These are phyloP conservation scores for Kappamyces sp. DNA, from an alignment of 192 early-diverging fungal genomes.

Conservation along the genomic window DNA sequence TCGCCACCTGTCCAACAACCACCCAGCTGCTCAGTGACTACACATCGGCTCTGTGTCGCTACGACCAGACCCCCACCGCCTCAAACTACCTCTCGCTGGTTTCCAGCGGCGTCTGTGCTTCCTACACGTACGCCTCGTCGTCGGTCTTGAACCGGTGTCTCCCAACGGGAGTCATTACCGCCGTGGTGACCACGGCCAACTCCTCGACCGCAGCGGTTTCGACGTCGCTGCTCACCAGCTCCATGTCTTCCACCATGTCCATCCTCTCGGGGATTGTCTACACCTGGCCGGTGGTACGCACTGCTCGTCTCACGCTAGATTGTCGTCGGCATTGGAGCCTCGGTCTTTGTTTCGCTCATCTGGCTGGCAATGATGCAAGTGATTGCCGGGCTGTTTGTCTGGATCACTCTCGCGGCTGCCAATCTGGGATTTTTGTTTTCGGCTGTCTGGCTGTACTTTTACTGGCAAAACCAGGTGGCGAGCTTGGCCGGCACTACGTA, in stretches of 20 bases:
- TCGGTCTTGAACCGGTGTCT: slow-evolving; percentile 22
- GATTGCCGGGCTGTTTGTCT: slow-evolving; percentile 33
- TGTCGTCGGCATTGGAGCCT: slow-evolving; percentile 11
- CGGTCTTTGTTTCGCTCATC: slow-evolving; percentile 31
- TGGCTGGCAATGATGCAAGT: slow-evolving; percentile 36
- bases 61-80: slow-evolving; percentile 4
- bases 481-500: slow-evolving; percentile 6
- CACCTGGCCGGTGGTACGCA: slow-evolving; percentile 6
- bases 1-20: slow-evolving; percentile 11
- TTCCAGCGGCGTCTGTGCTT: slow-evolving; percentile 7
- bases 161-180: slow-evolving; percentile 7
- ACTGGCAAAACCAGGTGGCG: slow-evolving; percentile 22
- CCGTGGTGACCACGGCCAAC: not conserved
- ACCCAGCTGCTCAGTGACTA: not conserved
- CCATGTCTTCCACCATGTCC: not conserved
- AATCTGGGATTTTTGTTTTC: slow-evolving; percentile 27
- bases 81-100: not conserved
- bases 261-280: slow-evolving; percentile 1
- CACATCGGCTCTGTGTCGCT: not conserved
- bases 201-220: slow-evolving; percentile 9
- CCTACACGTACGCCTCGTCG: slow-evolving; percentile 15
- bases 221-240: not conserved
- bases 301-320: not conserved
- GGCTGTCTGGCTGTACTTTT: slow-evolving; percentile 30
- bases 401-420: slow-evolving; percentile 30